Evolutionary conservation across 148 eudicot genomes (phyloP).

Genomic region (Amaranthus hypochondriacus): DNA sequence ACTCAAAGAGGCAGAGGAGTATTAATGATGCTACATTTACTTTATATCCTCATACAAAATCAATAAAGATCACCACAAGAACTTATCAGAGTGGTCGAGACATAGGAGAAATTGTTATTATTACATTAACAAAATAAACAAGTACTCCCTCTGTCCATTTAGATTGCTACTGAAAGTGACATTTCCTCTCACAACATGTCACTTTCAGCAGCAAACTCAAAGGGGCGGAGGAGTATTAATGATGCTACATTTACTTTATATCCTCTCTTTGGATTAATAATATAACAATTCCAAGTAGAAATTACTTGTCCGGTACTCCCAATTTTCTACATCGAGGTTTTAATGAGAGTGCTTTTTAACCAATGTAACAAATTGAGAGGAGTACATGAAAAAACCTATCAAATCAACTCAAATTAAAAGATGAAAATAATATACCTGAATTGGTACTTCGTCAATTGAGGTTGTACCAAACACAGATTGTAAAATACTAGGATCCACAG

Average conservation of each 20-base stretch:
- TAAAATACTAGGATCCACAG: conserved; percentile 55
- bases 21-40: no score
- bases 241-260: neutral
- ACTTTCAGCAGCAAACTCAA: no score
- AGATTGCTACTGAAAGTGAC: no score
- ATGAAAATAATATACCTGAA: conserved; percentile 49
- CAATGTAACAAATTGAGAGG: no score
- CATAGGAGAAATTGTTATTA: neutral
- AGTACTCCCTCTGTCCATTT: no score
- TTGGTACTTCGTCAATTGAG: conserved; percentile 64
- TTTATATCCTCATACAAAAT: neutral
- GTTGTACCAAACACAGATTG: conserved; percentile 60
- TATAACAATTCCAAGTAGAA: neutral
- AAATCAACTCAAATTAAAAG: neutral
- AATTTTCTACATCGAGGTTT: no score
- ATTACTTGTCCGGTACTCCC: neutral
- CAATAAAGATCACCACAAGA: neutral
- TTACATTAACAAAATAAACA: neutral
- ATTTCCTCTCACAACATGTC: no score
- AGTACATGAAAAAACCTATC: neutral
- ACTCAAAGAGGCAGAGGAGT: no score
- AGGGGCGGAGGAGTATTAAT: neutral
- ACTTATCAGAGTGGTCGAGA: conserved; percentile 2
- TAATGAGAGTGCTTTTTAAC: no score
- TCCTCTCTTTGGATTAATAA: neutral